Conservation (phyloP, 805 yeast species). For the Sugiyamaella boreocaroliniensis region DNA sequence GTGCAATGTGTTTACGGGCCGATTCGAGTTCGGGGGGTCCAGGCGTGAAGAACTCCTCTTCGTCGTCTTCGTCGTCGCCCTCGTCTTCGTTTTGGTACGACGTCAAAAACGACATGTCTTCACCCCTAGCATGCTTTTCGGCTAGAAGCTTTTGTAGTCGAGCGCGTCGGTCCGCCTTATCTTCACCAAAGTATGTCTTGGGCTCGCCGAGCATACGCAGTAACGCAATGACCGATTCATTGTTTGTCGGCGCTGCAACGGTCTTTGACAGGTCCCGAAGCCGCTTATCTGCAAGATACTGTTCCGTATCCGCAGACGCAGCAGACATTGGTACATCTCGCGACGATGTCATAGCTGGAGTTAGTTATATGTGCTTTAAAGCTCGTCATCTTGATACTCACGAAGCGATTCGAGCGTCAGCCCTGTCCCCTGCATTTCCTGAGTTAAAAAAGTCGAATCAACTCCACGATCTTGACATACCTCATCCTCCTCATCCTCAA, state of each 20-base stretch:
- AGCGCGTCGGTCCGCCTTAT: constrained; percentile 50
- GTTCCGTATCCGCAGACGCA: constrained; percentile 10
- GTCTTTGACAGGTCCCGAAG: constrained; percentile 8
- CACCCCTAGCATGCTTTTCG: constrained; percentile 22
- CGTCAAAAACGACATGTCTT: constrained; percentile 15
- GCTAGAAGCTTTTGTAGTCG: constrained; percentile 45
- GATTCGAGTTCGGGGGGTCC: constrained; percentile 50
- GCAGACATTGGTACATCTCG: constrained; percentile 1
- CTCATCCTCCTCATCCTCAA: constrained; percentile 12
- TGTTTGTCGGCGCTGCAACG: constrained; percentile 53
- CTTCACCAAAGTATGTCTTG: constrained; percentile 52
- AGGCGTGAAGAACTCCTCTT: constrained; percentile 82
- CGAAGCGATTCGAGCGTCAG: constrained; percentile 11
- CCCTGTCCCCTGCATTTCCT: constrained; percentile 3
- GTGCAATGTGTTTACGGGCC: constrained; percentile 48
- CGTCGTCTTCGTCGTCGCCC: constrained; percentile 44
- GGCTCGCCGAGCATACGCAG: constrained; percentile 53
- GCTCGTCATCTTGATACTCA: background rate
- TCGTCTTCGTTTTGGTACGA: constrained; percentile 16
- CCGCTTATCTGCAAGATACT: constrained; percentile 11
- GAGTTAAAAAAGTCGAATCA: background rate
- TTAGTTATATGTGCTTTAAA: background rate
- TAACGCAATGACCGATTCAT: constrained; percentile 49
- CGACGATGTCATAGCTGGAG: constrained; percentile 5
- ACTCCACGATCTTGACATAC: background rate